Evolutionary conservation across 163 green algal genomes (phyloP).

Genomic region (Scenedesmus sp.): DNA sequence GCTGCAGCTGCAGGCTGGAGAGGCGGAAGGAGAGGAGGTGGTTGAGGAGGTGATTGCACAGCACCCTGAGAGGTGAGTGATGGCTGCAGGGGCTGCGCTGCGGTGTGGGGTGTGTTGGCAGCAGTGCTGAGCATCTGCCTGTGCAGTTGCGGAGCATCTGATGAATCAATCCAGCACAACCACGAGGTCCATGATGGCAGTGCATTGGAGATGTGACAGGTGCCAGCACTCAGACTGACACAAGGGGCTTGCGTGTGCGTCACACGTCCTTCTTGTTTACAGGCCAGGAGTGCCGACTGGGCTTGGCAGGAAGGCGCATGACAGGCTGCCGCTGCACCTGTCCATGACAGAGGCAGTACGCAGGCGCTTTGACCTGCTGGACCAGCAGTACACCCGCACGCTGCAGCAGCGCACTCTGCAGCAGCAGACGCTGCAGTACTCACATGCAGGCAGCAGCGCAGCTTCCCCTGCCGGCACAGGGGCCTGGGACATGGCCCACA

Average conservation of each 20-base stretch:
- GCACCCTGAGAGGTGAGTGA: constrained; percentile 46
- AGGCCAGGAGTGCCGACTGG: background rate
- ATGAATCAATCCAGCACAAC: no score
- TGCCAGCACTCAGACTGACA: background rate
- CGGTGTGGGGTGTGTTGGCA: background rate
- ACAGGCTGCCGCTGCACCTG: constrained; percentile 67
- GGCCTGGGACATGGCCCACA: background rate
- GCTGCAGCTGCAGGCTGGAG: background rate
- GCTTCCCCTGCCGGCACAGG: background rate
- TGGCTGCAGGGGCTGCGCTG: background rate
- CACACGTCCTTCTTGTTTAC: background rate
- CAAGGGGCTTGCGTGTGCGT: background rate
- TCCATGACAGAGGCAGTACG: constrained; percentile 66
- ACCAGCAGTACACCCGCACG: constrained; percentile 51
- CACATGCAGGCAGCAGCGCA: constrained; percentile 4
- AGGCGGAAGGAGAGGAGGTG: constrained; percentile 21
- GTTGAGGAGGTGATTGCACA: constrained; percentile 67
- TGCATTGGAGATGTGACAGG: no score
- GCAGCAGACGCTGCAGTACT: constrained; percentile 1
- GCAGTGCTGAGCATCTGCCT: background rate
- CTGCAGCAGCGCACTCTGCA: constrained; percentile 14
- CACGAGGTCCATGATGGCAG: no score
- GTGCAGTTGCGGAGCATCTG: background rate
- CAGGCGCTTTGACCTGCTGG: constrained; percentile 55
- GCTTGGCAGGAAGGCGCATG: background rate